phyloP scores from a whole-genome alignment of 1,284 basidiomycete genomes.

The Rhizoctonia solani region DNA sequence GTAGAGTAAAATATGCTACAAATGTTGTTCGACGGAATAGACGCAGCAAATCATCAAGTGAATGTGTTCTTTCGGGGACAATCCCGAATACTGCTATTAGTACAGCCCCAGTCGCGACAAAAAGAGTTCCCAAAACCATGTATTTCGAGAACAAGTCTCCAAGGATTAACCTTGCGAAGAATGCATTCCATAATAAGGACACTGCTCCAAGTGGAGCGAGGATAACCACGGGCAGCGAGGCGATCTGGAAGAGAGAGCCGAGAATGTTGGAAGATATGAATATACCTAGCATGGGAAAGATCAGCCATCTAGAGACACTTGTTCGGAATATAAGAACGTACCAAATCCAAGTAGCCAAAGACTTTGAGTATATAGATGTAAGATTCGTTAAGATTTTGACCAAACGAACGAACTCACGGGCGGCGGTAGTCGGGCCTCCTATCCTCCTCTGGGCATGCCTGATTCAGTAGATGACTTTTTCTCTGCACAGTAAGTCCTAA shows the following conservation, averaged over 20 bases:
- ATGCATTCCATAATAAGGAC: conserved; percentile 92
- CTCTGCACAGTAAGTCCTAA: conserved; percentile 87
- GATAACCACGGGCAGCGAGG: conserved; percentile 89
- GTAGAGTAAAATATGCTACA: conserved; percentile 76
- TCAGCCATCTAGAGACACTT: not conserved
- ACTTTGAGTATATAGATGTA: conserved; percentile 47
- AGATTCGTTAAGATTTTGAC: not conserved
- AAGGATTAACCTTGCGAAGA: conserved; percentile 85
- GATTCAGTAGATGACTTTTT: conserved; percentile 90
- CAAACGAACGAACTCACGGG: conserved; percentile 60
- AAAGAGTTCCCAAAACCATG: conserved; percentile 82
- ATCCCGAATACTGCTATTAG: conserved; percentile 92
- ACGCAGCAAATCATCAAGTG: conserved; percentile 80
- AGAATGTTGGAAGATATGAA: conserved; percentile 89
- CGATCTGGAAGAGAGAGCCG: conserved; percentile 94
- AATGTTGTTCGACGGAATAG: conserved; percentile 83
- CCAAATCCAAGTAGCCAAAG: conserved; percentile 85
- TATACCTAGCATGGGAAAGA: conserved; percentile 51
- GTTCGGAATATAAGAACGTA: conserved; percentile 42
- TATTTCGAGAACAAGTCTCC: conserved; percentile 85
- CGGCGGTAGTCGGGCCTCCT: conserved; percentile 74
- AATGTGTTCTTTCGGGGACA: conserved; percentile 88
- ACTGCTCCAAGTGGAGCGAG: conserved; percentile 91
- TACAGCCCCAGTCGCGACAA: conserved; percentile 88
- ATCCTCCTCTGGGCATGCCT: conserved; percentile 64